phyloP scores from a whole-genome alignment of 208 protist species.

The Crithidia brevicula region DNA sequence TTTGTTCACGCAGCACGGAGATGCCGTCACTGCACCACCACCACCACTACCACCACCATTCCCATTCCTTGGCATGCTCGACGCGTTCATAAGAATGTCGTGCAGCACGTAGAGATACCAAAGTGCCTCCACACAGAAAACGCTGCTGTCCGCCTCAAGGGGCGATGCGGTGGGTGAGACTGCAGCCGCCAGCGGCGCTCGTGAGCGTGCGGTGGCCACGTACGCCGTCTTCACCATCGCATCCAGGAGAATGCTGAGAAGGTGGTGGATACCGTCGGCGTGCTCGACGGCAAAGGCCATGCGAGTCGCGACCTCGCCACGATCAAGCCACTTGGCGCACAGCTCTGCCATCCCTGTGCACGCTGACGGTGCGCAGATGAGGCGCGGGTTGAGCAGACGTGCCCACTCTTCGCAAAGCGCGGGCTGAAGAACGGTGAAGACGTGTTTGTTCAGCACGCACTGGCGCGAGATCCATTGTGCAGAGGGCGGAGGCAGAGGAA shows the following conservation, averaged over 20 bases:
- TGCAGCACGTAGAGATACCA: constrained; percentile 60
- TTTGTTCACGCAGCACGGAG: constrained; percentile 24
- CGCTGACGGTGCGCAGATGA: not conserved
- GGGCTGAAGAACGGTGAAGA: constrained; percentile 43
- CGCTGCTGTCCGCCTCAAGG: constrained; percentile 13
- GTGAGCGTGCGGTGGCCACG: constrained; percentile 29
- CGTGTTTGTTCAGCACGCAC: constrained; percentile 39
- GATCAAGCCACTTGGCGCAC: constrained; percentile 23
- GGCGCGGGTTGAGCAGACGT: constrained; percentile 21
- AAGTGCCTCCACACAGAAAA: constrained; percentile 35
- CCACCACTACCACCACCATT: not conserved
- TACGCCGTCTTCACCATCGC: constrained; percentile 58
- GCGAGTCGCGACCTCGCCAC: constrained; percentile 45
- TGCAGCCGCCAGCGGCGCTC: not conserved
- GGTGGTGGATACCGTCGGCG: constrained; percentile 51
- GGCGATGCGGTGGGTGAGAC: not conserved
- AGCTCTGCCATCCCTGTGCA: not conserved
- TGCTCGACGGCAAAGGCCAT: constrained; percentile 82
- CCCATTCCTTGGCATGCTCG: not conserved
- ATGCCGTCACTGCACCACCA: not conserved
- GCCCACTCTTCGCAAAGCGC: constrained; percentile 18
- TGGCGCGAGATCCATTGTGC: constrained; percentile 63
- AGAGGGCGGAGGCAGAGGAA: constrained; percentile 33
- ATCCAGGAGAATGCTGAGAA: constrained; percentile 78
- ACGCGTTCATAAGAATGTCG: constrained; percentile 51